A percentile compares a stretch with the other conserved stretches of the same genome.
phyloP scores from a whole-genome alignment of 1,284 basidiomycete genomes.

The Exobasidium cylindrosporum region DNA sequence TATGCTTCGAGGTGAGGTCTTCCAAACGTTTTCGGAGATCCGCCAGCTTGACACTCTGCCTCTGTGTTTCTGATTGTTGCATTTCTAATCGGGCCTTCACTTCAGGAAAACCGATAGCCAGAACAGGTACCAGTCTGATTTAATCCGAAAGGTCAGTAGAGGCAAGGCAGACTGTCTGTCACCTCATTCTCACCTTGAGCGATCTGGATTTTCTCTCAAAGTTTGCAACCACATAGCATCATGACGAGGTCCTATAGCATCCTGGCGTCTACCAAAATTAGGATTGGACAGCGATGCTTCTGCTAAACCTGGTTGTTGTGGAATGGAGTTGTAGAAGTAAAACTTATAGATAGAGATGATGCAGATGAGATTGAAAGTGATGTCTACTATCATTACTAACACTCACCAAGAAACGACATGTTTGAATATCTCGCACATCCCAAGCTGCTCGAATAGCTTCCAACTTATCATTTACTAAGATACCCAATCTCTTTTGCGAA shows the following conservation, averaged over 20 bases:
- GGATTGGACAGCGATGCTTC: slow-evolving; percentile 34
- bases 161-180: neutral
- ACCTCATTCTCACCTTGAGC: slow-evolving; percentile 25
- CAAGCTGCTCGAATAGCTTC: slow-evolving; percentile 47
- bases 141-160: neutral
- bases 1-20: slow-evolving; percentile 40
- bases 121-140: slow-evolving; percentile 47
- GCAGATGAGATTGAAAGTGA: neutral
- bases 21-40: slow-evolving; percentile 27
- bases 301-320: neutral
- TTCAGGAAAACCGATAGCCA: slow-evolving; percentile 50
- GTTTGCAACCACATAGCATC: slow-evolving; percentile 48
- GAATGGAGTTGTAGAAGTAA: slow-evolving; percentile 46
- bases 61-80: slow-evolving; percentile 35
- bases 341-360: slow-evolving; percentile 4
- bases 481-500: slow-evolving; percentile 34
- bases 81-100: slow-evolving; percentile 41
- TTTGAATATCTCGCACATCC: slow-evolving; percentile 43
- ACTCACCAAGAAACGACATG: slow-evolving; percentile 40
- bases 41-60: slow-evolving; percentile 32
- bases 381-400: slow-evolving; percentile 13
- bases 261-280: slow-evolving; percentile 36
- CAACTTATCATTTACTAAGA: slow-evolving; percentile 31
- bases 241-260: slow-evolving; percentile 47
- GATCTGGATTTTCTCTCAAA: slow-evolving; percentile 48